These are phyloP conservation scores for Triticum urartu DNA, from an alignment of 176 grass and related monocot genomes.

Conservation along the genomic window DNA sequence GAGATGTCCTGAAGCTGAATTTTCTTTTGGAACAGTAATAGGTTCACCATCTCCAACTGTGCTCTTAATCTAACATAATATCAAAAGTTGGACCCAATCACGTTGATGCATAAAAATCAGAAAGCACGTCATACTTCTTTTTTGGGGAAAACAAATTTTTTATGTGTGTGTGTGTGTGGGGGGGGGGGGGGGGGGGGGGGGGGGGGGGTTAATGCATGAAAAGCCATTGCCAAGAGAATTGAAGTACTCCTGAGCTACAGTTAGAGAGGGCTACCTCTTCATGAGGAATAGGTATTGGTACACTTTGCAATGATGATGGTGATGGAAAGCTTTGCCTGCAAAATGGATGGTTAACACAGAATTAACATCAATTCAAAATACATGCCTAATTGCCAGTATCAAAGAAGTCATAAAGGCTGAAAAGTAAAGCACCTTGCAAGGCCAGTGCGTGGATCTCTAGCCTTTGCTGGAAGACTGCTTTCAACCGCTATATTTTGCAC, in stretches of 20 bases:
- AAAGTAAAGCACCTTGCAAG: slow-evolving; percentile 32
- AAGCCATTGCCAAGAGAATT: neutral
- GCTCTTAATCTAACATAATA: slow-evolving; percentile 29
- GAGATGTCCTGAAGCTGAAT: slow-evolving; percentile 28
- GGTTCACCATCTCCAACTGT: slow-evolving; percentile 16
- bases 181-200: neutral
- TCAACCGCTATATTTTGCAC: slow-evolving; percentile 19
- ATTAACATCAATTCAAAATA: slow-evolving; percentile 13
- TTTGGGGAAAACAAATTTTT: no score
- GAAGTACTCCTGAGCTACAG: neutral
- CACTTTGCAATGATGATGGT: slow-evolving; percentile 23
- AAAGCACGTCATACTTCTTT: neutral
- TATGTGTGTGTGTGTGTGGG: no score
- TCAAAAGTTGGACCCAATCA: neutral
- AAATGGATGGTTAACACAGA: slow-evolving; percentile 21
- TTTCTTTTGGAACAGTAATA: slow-evolving; percentile 16
- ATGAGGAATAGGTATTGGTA: neutral
- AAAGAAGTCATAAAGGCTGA: neutral
- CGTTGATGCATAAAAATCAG: neutral
- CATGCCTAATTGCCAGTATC: slow-evolving; percentile 23
- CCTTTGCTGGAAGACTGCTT: slow-evolving; percentile 5
- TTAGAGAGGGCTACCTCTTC: slow-evolving; percentile 8
- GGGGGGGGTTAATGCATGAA: no score
- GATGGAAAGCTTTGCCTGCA: slow-evolving; percentile 31
- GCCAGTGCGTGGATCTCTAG: slow-evolving; percentile 15